Conservation (phyloP, 163 green algal species). For the Scenedesmus sp. region DNA sequence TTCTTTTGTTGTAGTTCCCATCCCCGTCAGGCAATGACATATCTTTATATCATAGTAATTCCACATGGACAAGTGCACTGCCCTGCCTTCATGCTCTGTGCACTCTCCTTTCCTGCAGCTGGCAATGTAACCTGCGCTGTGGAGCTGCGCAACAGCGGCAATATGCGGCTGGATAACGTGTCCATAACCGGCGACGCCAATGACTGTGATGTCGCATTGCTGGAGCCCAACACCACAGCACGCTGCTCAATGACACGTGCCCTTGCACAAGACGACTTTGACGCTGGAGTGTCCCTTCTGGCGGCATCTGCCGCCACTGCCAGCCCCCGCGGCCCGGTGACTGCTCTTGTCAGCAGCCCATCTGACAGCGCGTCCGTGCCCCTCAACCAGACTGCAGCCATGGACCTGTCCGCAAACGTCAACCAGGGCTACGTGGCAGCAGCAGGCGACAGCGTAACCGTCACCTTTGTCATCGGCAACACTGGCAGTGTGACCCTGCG, state of each 20-base stretch:
- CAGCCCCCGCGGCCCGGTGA: background rate
- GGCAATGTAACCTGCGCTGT: conserved; percentile 7
- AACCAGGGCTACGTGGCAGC: conserved; percentile 20
- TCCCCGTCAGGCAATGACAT: background rate
- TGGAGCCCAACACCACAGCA: background rate
- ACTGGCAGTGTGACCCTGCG: conserved; percentile 23
- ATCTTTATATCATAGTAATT: no score
- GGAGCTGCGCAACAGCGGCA: conserved; percentile 27
- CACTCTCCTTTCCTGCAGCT: background rate
- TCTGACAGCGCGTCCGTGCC: background rate
- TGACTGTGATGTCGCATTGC: background rate
- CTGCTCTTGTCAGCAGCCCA: background rate
- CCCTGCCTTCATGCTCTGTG: background rate
- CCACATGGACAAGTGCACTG: no score
- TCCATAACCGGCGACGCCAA: background rate
- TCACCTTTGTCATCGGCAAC: conserved; percentile 18
- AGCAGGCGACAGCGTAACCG: background rate
- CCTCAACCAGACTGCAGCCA: conserved; percentile 33
- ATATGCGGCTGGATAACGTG: conserved; percentile 22
- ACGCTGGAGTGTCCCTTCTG: background rate
- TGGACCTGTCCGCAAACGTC: conserved; percentile 13
- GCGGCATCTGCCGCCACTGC: background rate
- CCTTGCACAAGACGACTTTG: conserved; percentile 10
- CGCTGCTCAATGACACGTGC: background rate
- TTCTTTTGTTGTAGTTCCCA: background rate